phyloP scores from a whole-genome alignment of 345 rosid genomes.

The Laguncularia racemosa region DNA sequence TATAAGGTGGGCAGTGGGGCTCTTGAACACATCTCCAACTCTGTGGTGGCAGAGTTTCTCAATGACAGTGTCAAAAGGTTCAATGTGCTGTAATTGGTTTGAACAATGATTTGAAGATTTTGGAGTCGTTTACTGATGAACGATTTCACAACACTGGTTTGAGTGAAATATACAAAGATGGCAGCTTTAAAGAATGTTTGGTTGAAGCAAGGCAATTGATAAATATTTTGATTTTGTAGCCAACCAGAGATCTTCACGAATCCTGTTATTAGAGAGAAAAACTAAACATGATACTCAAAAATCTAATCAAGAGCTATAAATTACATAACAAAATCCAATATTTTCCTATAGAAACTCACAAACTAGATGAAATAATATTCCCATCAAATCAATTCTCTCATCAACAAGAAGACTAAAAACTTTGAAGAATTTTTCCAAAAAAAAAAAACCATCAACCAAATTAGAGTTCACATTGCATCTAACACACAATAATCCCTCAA shows the following conservation, averaged over 20 bases:
- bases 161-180: constrained; percentile 57
- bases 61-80: constrained; percentile 80
- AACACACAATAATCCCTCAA: no score
- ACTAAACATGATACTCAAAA: constrained; percentile 30
- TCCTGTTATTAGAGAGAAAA: constrained; percentile 81
- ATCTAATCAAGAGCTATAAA: no score
- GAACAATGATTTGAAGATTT: constrained; percentile 52
- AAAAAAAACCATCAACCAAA: no score
- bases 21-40: constrained; percentile 67
- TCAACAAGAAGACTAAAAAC: no score
- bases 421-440: no score
- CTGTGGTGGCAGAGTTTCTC: constrained; percentile 59
- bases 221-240: constrained; percentile 70
- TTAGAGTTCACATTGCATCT: no score
- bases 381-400: no score
- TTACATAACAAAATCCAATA: no score
- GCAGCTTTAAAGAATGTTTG: constrained; percentile 61
- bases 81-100: constrained; percentile 66
- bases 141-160: constrained; percentile 62
- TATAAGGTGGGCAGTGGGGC: constrained; percentile 80
- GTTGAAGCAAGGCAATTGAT: constrained; percentile 81
- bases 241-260: constrained; percentile 94
- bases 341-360: no score
- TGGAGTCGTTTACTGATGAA: constrained; percentile 84
- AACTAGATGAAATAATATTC: no score